These are phyloP conservation scores for Aspergillus eucalypticola DNA, from an alignment of 2,329 filamentous ascomycete species.

Conservation along the genomic window DNA sequence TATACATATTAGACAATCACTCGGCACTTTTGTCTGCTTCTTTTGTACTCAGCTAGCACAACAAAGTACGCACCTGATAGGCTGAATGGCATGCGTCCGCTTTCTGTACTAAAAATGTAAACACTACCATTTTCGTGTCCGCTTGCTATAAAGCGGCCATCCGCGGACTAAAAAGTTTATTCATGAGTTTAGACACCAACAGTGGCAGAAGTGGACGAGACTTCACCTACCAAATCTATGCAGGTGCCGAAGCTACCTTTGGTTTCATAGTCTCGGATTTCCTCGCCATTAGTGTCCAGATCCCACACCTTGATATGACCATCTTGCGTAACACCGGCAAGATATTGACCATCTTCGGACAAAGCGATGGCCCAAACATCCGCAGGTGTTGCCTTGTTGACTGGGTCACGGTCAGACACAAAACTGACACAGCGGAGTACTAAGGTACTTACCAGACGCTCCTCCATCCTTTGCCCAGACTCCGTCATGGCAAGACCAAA, in stretches of 20 bases:
- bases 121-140: constrained; percentile 90
- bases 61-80: constrained; percentile 64
- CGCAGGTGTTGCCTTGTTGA: constrained; percentile 57
- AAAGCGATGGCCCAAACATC: constrained; percentile 87
- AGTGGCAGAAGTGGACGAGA: not conserved
- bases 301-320: constrained; percentile 91
- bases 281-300: constrained; percentile 55
- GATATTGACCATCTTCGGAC: constrained; percentile 77
- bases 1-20: constrained; percentile 16
- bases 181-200: constrained; percentile 14
- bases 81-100: constrained; percentile 80
- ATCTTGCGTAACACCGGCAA: constrained; percentile 85
- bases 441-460: constrained; percentile 40
- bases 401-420: constrained; percentile 17
- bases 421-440: not conserved
- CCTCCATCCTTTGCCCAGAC: constrained; percentile 55
- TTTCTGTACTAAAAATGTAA: constrained; percentile 94
- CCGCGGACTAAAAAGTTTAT: constrained; percentile 53
- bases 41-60: not conserved
- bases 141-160: constrained; percentile 84
- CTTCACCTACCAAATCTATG: constrained; percentile 67
- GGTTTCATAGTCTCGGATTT: constrained; percentile 83
- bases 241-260: constrained; percentile 89
- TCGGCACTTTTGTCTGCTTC: not conserved
- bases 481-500: constrained; percentile 68